Conservation (phyloP, 768 basidiomycete species). For the Phylloporus scabripes region DNA sequence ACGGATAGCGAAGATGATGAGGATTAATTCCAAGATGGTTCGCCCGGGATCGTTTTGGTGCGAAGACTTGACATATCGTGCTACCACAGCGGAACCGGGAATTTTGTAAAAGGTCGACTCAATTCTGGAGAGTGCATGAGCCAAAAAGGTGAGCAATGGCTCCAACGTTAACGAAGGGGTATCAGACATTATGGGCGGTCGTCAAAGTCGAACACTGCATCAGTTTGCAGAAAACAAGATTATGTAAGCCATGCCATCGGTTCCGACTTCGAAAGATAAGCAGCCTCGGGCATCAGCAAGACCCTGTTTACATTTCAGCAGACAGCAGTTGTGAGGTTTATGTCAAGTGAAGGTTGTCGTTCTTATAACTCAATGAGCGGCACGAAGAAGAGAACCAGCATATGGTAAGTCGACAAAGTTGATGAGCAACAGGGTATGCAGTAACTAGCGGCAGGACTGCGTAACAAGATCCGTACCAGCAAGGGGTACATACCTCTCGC, state of each 20-base stretch:
- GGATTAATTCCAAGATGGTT: constrained; percentile 82
- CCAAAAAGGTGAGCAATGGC: constrained; percentile 60
- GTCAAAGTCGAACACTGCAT: background rate
- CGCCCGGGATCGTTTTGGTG: constrained; percentile 96
- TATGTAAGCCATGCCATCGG: constrained; percentile 16
- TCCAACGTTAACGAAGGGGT: constrained; percentile 34
- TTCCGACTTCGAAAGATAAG: no score
- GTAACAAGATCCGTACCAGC: no score
- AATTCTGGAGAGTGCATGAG: constrained; percentile 51
- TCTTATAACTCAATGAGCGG: no score
- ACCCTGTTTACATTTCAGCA: no score
- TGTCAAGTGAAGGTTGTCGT: no score
- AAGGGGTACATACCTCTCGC: no score
- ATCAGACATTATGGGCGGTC: constrained; percentile 32
- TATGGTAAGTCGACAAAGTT: no score
- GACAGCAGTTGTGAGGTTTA: no score
- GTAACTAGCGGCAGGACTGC: no score
- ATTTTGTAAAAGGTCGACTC: constrained; percentile 68
- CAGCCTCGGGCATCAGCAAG: no score
- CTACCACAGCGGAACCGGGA: constrained; percentile 77
- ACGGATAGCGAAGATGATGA: constrained; percentile 81
- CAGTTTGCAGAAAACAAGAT: background rate
- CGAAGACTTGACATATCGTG: constrained; percentile 89
- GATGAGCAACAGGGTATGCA: no score
- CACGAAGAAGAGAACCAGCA: no score